phyloP scores from a whole-genome alignment of 148 eudicot species.

The Amaranthus cruentus region DNA sequence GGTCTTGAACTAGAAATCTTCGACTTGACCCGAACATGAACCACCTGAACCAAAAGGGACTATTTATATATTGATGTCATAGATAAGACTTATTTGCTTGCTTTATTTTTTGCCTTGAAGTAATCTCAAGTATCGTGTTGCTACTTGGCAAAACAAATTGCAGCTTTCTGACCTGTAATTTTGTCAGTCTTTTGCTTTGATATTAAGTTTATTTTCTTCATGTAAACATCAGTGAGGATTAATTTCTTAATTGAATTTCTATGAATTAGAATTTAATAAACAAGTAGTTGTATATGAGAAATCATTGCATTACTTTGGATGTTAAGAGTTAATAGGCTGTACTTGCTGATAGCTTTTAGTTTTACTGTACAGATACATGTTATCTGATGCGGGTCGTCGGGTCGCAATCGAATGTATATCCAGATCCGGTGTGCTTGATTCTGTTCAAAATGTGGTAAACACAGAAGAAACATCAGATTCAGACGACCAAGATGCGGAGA shows the following conservation, averaged over 20 bases:
- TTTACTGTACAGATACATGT: constrained; percentile 61
- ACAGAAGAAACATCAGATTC: constrained; percentile 19
- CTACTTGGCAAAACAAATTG: no score
- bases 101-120: no score
- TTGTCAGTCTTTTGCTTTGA: background rate
- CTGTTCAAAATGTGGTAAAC: constrained; percentile 21
- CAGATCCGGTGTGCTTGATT: constrained; percentile 62
- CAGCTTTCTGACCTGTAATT: no score
- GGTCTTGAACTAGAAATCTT: no score
- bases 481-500: constrained; percentile 25
- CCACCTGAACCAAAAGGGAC: no score
- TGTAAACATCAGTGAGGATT: no score
- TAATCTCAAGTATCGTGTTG: no score
- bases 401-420: constrained; percentile 72
- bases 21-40: no score
- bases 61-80: no score
- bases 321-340: background rate
- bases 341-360: background rate
- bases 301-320: background rate
- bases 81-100: no score
- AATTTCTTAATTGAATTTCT: no score
- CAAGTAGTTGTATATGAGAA: background rate
- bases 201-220: background rate
- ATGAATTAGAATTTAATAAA: no score
- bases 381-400: constrained; percentile 67